These are phyloP conservation scores for Lentinula boryana DNA, from an alignment of 768 basidiomycete species.

Conservation along the genomic window DNA sequence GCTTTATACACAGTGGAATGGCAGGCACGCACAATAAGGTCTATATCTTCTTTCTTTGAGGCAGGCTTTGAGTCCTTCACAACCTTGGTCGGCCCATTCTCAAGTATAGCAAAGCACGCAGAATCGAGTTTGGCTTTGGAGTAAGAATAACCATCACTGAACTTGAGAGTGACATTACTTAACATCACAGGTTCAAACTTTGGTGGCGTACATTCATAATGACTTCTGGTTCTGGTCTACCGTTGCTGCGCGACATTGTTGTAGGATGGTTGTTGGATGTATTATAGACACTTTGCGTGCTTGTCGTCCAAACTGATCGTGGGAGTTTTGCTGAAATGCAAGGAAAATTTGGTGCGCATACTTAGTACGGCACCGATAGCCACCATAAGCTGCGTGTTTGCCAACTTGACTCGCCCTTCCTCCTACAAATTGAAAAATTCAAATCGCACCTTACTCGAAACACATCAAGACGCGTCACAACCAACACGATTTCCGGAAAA, in stretches of 20 bases:
- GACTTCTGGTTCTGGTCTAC: constrained; percentile 58
- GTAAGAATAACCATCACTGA: constrained; percentile 67
- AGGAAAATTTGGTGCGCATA: not conserved
- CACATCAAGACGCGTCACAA: not conserved
- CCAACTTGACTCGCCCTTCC: not conserved
- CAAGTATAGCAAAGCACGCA: constrained; percentile 51
- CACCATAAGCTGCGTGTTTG: not conserved
- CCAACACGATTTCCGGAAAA: constrained; percentile 25
- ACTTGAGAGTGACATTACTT: not conserved
- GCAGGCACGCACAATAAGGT: constrained; percentile 46
- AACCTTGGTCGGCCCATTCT: constrained; percentile 44
- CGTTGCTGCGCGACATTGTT: constrained; percentile 37
- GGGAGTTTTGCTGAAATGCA: not conserved
- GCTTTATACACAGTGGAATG: not conserved
- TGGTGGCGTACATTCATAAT: constrained; percentile 52
- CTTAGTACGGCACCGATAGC: not conserved
- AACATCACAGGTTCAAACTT: not conserved
- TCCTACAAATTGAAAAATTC: not conserved
- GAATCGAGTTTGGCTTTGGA: constrained; percentile 64
- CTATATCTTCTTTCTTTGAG: constrained; percentile 57
- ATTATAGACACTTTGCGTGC: not conserved
- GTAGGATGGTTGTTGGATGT: not conserved
- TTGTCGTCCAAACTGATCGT: not conserved
- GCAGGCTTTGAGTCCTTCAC: constrained; percentile 32
- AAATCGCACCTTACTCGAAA: not conserved